These are phyloP conservation scores for Rosa persica DNA, from an alignment of 306 rosid genomes.

Conservation along the genomic window DNA sequence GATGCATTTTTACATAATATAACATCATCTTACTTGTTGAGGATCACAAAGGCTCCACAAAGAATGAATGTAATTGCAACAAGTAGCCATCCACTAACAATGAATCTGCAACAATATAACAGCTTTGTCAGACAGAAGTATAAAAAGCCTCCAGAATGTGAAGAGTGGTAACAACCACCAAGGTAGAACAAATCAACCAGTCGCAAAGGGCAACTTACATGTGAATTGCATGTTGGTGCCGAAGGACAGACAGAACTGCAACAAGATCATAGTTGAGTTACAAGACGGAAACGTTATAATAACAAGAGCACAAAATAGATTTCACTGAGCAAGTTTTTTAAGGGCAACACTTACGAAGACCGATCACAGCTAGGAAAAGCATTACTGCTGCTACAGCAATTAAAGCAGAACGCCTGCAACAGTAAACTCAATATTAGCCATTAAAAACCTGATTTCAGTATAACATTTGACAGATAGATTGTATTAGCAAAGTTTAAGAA, in stretches of 20 bases:
- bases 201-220: slow-evolving; percentile 53
- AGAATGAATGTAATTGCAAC: slow-evolving; percentile 84
- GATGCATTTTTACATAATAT: too few species aligned
- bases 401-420: slow-evolving; percentile 65
- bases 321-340: slow-evolving; percentile 1
- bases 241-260: slow-evolving; percentile 76
- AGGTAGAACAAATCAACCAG: background rate
- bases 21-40: slow-evolving; percentile 63
- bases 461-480: slow-evolving; percentile 15
- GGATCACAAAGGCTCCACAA: slow-evolving; percentile 84
- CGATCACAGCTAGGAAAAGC: slow-evolving; percentile 78
- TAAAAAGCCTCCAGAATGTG: background rate
- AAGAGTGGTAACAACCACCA: background rate
- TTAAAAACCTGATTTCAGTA: background rate
- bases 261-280: slow-evolving; percentile 33
- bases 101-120: slow-evolving; percentile 67
- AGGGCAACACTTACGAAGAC: slow-evolving; percentile 59
- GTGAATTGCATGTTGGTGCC: slow-evolving; percentile 82
- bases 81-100: slow-evolving; percentile 89
- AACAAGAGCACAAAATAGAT: background rate
- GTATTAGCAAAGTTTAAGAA: slow-evolving; percentile 21
- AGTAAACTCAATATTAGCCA: slow-evolving; percentile 33
- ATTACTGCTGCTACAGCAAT: slow-evolving; percentile 76
- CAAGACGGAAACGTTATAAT: slow-evolving; percentile 16
- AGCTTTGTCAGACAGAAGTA: slow-evolving; percentile 26